These are phyloP conservation scores for Phytophthora pluvialis DNA, from an alignment of 352 stramenopile species.

Conservation along the genomic window DNA sequence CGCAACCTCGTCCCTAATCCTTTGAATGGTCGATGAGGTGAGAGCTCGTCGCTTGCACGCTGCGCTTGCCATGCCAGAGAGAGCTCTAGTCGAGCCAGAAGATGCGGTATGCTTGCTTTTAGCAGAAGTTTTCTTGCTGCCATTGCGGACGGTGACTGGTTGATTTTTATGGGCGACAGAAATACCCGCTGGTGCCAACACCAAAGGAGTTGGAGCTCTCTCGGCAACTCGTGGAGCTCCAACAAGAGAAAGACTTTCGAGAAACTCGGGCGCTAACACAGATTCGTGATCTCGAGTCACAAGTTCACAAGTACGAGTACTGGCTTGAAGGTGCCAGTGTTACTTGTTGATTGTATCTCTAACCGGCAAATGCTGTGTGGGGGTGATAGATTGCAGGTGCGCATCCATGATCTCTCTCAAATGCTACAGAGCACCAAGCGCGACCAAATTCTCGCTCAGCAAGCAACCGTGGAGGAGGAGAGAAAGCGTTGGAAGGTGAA, in stretches of 20 bases:
- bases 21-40: background rate
- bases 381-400: conserved; percentile 56
- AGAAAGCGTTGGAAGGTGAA: conserved; percentile 48
- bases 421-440: conserved; percentile 67
- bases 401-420: conserved; percentile 57
- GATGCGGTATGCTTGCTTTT: conserved; percentile 39
- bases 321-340: background rate
- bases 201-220: conserved; percentile 78
- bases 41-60: background rate
- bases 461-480: conserved; percentile 57
- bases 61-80: conserved; percentile 21
- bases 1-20: background rate
- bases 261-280: conserved; percentile 67
- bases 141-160: background rate
- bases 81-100: conserved; percentile 36
- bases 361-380: background rate
- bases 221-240: conserved; percentile 63
- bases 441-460: conserved; percentile 62
- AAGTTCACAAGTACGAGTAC: conserved; percentile 70
- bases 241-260: conserved; percentile 72
- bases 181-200: conserved; percentile 75
- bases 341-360: background rate
- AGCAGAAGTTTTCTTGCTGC: background rate
- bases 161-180: conserved; percentile 34
- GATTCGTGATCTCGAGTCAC: conserved; percentile 68